These are phyloP conservation scores for Penicillium manginii DNA, from an alignment of 495 filamentous ascomycete species.

Conservation along the genomic window DNA sequence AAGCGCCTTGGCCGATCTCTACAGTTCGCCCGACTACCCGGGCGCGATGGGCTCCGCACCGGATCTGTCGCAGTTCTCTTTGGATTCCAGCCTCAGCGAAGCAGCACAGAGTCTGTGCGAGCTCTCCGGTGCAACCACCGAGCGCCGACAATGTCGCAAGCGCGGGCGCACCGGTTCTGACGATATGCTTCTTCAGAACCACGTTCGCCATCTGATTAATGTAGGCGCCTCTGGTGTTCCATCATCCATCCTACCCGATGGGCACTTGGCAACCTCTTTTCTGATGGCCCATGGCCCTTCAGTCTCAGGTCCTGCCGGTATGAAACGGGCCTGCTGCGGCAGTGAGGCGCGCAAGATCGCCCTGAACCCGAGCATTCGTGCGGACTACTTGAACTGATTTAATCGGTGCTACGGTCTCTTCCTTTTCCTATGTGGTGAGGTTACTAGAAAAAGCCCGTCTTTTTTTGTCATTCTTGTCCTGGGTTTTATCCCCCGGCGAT, in stretches of 20 bases:
- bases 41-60: slow-evolving; percentile 51
- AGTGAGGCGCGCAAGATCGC: slow-evolving; percentile 48
- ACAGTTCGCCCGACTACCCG: slow-evolving; percentile 65
- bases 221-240: slow-evolving; percentile 33
- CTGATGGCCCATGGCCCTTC: slow-evolving; percentile 23
- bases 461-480: background rate
- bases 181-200: slow-evolving; percentile 69
- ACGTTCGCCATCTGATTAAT: slow-evolving; percentile 65
- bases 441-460: slow-evolving; percentile 30
- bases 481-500: slow-evolving; percentile 7
- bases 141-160: slow-evolving; percentile 56
- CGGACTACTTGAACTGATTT: slow-evolving; percentile 41
- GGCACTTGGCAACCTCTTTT: slow-evolving; percentile 44
- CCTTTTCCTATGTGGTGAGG: slow-evolving; percentile 27
- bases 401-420: slow-evolving; percentile 19
- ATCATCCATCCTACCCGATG: slow-evolving; percentile 43
- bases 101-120: slow-evolving; percentile 74
- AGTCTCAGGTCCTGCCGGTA: slow-evolving; percentile 46
- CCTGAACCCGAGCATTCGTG: slow-evolving; percentile 41
- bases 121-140: slow-evolving; percentile 51
- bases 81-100: slow-evolving; percentile 47
- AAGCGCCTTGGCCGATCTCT: slow-evolving; percentile 49
- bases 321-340: slow-evolving; percentile 53
- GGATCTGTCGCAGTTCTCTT: slow-evolving; percentile 55
- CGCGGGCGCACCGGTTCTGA: slow-evolving; percentile 71